Conservation (phyloP, 345 rosid genomes). For the Draba incana region DNA sequence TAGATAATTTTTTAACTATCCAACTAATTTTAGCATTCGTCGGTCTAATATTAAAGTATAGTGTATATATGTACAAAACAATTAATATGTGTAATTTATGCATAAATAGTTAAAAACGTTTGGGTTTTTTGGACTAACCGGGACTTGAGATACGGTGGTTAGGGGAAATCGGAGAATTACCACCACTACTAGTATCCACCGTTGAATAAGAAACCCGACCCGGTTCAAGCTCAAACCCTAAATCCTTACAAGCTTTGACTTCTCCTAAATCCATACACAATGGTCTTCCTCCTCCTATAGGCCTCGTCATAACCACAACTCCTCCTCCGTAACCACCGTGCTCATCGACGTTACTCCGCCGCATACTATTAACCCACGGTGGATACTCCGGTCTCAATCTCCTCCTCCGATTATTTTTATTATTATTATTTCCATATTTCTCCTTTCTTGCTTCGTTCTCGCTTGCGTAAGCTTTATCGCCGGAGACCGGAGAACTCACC, state of each 20-base stretch:
- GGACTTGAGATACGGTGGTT: slow-evolving; percentile 93
- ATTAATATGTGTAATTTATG: no score
- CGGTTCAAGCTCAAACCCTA: slow-evolving; percentile 84
- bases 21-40: no score
- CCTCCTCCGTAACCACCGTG: slow-evolving; percentile 50
- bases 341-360: slow-evolving; percentile 39
- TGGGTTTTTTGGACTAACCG: slow-evolving; percentile 48
- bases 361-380: slow-evolving; percentile 45
- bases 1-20: no score
- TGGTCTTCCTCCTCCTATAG: slow-evolving; percentile 73
- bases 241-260: slow-evolving; percentile 88
- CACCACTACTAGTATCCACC: slow-evolving; percentile 80
- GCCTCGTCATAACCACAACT: slow-evolving; percentile 77
- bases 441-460: slow-evolving; percentile 65
- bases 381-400: slow-evolving; percentile 40
- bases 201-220: slow-evolving; percentile 52
- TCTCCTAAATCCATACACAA: slow-evolving; percentile 92
- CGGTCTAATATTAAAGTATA: no score
- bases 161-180: slow-evolving; percentile 85
- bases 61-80: no score
- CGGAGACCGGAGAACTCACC: slow-evolving; percentile 22
- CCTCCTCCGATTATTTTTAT: slow-evolving; percentile 34
- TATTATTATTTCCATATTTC: slow-evolving; percentile 46
- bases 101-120: not conserved
- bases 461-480: slow-evolving; percentile 69